Base-by-base conservation (phyloP, 1,139 yeast genomes). In the Zhuliangozyma parablackwelliae region DNA sequence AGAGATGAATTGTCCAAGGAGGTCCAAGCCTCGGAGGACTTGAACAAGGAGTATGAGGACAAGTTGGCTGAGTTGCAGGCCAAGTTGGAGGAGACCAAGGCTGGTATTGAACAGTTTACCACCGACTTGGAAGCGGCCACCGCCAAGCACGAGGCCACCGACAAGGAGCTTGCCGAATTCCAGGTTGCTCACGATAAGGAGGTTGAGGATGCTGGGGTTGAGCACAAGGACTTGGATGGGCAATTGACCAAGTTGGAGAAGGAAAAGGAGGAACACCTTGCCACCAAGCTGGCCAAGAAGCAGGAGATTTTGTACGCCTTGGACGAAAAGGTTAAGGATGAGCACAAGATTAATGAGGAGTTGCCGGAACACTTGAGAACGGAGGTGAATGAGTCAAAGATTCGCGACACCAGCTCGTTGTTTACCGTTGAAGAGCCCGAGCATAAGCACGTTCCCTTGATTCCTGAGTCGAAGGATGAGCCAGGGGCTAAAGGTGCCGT, bases 281-380 rank as follows among this genome's bases (percentile, higher is more conserved):
- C 45, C 10, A 53, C 56, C 29, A 69, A 69, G 52, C 50, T 53
- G 21, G 30, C 48, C 12, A 57, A 64, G 43, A 68, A 67, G 54
- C 49, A 56, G 29, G 64, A 59, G 26, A 69, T 70, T 40, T 52
- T 57, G 46, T 44, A 43, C 16, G 54, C 56, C 11, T 46, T 69
- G 28, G 65, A 65, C 28, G 60, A 59, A 29, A 54, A 56, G 48
- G 69, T 69, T 24, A 62, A 61, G 45, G 69, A 63, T 30, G 75
- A 69, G 46, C 69, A 65, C 45, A 61, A 55, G 40, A 70, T 76
- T 46, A 75, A 75, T 47, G 53, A 49, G 20, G 75, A 68, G 44
- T 67, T 75, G 45, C 82, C 82, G 10, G 78, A 71, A 35, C 82
- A 77, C 54, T 62, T 76, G 50, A 64, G 61, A 43, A 53, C 54